phyloP scores from a whole-genome alignment of 1,284 basidiomycete genomes.

The Erythrobasidium hasegawianum region DNA sequence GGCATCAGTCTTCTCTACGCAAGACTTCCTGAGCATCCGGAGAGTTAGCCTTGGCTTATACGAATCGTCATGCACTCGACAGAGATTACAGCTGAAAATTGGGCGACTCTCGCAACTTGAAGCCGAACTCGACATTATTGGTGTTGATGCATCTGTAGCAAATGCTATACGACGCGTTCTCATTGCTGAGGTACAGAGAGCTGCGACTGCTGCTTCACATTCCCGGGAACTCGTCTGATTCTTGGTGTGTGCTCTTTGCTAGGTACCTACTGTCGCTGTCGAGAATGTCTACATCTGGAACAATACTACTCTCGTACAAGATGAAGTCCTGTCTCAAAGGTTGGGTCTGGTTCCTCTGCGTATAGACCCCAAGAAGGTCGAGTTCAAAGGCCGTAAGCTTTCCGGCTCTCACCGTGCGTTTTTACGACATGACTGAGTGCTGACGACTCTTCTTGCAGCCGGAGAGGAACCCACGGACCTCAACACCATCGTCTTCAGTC shows the following conservation, averaged over 20 bases:
- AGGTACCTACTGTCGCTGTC: constrained; percentile 90
- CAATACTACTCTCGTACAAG: constrained; percentile 91
- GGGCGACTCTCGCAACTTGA: constrained; percentile 72
- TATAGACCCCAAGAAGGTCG: constrained; percentile 66
- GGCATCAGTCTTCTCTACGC: no score
- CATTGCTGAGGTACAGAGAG: constrained; percentile 89
- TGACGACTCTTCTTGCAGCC: constrained; percentile 51
- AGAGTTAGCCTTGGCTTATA: no score
- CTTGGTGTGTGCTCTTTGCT: constrained; percentile 2
- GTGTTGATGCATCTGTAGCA: constrained; percentile 92
- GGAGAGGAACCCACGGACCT: constrained; percentile 60
- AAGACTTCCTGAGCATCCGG: no score
- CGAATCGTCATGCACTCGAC: neutral
- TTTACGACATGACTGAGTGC: neutral
- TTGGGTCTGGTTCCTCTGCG: constrained; percentile 85
- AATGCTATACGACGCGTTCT: constrained; percentile 89
- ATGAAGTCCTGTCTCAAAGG: constrained; percentile 88
- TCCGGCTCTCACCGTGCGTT: constrained; percentile 25
- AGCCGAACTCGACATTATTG: constrained; percentile 91
- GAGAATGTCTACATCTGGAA: constrained; percentile 92
- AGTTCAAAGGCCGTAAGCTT: constrained; percentile 49
- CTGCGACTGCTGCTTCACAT: no score
- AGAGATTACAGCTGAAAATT: constrained; percentile 71
- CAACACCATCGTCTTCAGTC: constrained; percentile 83
- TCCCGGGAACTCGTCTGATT: constrained; percentile 4